Conservation (phyloP, 257 asterid species). For the Petunia secreta region DNA sequence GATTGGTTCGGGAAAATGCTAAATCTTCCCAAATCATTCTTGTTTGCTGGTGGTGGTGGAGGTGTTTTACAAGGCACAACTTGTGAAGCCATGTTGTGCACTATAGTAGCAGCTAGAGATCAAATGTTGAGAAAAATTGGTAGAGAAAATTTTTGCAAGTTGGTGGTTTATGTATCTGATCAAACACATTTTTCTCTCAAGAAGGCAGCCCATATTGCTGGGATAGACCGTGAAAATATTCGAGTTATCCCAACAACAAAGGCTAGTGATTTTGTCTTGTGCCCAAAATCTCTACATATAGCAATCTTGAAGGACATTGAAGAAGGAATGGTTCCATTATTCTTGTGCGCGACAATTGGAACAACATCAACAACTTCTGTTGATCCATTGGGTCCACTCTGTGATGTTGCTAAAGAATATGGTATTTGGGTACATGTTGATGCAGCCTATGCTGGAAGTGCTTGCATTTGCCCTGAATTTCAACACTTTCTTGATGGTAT, state of each 20-base stretch:
- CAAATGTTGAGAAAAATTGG: constrained; percentile 50
- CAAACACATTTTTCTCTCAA: constrained; percentile 73
- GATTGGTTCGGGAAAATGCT: constrained; percentile 83
- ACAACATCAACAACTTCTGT: constrained; percentile 75
- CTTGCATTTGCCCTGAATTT: constrained; percentile 68
- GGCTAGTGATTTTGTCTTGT: constrained; percentile 42
- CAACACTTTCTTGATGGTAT: constrained; percentile 71
- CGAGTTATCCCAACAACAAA: constrained; percentile 52
- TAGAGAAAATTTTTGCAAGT: constrained; percentile 46
- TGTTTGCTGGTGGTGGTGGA: constrained; percentile 81
- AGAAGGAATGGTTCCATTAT: constrained; percentile 59
- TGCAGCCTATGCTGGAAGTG: constrained; percentile 85
- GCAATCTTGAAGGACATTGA: constrained; percentile 46
- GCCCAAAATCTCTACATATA: constrained; percentile 45
- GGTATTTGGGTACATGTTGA: constrained; percentile 77
- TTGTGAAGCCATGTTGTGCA: constrained; percentile 67
- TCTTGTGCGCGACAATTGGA: constrained; percentile 68
- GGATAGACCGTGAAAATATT: constrained; percentile 56
- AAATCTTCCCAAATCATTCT: constrained; percentile 55
- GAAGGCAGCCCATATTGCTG: constrained; percentile 72
- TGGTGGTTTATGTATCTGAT: constrained; percentile 74
- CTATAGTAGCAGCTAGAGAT: constrained; percentile 71
- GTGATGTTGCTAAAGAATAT: constrained; percentile 54
- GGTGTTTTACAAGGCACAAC: constrained; percentile 83
- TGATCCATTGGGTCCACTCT: constrained; percentile 53